A percentile compares a stretch with the other conserved stretches of the same genome.
phyloP scores from a whole-genome alignment of 2,329 filamentous ascomycete species.

The Thelonectria rubi region DNA sequence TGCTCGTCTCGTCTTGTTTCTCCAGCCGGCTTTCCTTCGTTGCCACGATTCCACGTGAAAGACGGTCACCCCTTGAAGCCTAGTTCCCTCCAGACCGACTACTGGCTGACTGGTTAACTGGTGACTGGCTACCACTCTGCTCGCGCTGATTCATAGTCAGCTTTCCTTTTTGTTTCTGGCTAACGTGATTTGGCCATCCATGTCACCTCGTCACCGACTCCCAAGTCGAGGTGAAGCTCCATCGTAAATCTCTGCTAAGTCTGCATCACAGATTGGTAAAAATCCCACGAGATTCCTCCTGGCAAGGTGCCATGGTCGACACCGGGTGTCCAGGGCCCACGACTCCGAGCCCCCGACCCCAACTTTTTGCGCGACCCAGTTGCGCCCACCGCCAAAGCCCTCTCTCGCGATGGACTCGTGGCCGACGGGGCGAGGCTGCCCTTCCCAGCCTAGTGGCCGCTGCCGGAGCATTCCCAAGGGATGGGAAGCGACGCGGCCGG shows the following conservation, averaged over 20 bases:
- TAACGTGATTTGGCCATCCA: constrained; percentile 20
- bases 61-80: constrained; percentile 23
- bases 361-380: constrained; percentile 5
- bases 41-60: background rate
- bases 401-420: constrained; percentile 30
- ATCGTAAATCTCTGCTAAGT: constrained; percentile 20
- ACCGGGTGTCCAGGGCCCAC: constrained; percentile 9
- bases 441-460: constrained; percentile 38
- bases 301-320: background rate
- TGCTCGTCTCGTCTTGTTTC: constrained; percentile 27
- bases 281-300: constrained; percentile 7
- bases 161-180: background rate
- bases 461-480: constrained; percentile 35
- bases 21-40: constrained; percentile 11
- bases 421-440: constrained; percentile 36
- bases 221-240: constrained; percentile 1
- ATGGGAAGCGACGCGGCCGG: constrained; percentile 38
- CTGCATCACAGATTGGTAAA: constrained; percentile 11
- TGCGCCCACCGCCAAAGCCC: constrained; percentile 18
- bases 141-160: background rate
- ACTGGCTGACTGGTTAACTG: background rate
- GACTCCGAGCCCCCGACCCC: constrained; percentile 16
- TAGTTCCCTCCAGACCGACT: constrained; percentile 12
- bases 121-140: background rate
- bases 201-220: constrained; percentile 22